Evolutionary conservation across 1,139 yeast genomes (phyloP).

Genomic region (Sugiyamaella paludigena): DNA sequence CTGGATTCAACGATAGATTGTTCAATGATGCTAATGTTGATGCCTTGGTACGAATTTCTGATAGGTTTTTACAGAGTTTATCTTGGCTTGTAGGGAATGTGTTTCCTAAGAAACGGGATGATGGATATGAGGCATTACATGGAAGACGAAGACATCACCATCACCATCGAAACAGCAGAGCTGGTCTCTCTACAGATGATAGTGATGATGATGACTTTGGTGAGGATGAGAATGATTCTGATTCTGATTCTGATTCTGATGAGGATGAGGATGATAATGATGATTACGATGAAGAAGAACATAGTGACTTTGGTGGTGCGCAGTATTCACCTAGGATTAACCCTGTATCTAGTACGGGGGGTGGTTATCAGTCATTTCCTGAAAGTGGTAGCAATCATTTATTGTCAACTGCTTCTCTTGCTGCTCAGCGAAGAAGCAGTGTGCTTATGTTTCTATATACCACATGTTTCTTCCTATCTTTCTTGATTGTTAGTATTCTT

Average conservation of each 20-base stretch:
- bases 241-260: slow-evolving; percentile 20
- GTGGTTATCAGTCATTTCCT: slow-evolving; percentile 5
- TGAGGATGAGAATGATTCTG: slow-evolving; percentile 16
- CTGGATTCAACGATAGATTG: slow-evolving; percentile 24
- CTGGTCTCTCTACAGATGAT: slow-evolving; percentile 21
- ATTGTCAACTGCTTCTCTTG: not conserved
- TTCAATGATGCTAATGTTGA: slow-evolving; percentile 41
- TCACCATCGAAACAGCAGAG: slow-evolving; percentile 3
- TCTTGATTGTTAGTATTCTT: slow-evolving; percentile 48
- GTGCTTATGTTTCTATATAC: slow-evolving; percentile 46
- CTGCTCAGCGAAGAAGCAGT: slow-evolving; percentile 11
- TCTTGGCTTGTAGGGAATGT: slow-evolving; percentile 16
- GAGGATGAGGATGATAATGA: slow-evolving; percentile 22
- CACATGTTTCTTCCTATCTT: slow-evolving; percentile 43
- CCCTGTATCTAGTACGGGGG: slow-evolving; percentile 19
- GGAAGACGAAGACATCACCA: slow-evolving; percentile 17
- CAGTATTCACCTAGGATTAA: slow-evolving; percentile 28
- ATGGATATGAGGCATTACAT: slow-evolving; percentile 15
- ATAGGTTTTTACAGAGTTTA: slow-evolving; percentile 23
- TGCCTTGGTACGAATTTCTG: slow-evolving; percentile 28
- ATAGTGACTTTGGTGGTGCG: slow-evolving; percentile 6
- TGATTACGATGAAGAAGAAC: slow-evolving; percentile 18
- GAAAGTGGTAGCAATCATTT: slow-evolving; percentile 9
- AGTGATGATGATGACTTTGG: slow-evolving; percentile 22
- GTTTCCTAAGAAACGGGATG: slow-evolving; percentile 9